These are phyloP conservation scores for Chrysanthemum lavandulifolium DNA, from an alignment of 129 eudicot genomes.

Conservation along the genomic window DNA sequence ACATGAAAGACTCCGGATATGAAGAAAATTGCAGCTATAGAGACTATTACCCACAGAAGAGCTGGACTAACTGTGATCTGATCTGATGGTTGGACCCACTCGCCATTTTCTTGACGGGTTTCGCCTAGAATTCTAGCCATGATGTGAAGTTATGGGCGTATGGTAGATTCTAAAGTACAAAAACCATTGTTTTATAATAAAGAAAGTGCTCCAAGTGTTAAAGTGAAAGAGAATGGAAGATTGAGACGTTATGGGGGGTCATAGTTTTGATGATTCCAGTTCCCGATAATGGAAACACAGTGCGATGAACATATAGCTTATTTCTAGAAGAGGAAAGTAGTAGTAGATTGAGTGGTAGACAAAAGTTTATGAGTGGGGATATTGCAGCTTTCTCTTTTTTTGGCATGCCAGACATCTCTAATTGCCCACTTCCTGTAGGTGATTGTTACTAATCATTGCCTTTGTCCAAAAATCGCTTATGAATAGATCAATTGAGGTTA, in stretches of 20 bases:
- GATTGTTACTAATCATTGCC: constrained; percentile 26
- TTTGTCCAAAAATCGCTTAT: not conserved
- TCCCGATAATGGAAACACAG: constrained; percentile 20
- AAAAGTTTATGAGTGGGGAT: constrained; percentile 23
- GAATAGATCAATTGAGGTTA: not conserved
- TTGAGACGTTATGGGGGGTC: not conserved
- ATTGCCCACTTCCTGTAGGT: constrained; percentile 25
- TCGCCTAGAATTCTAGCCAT: constrained; percentile 23
- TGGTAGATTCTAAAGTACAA: constrained; percentile 4
- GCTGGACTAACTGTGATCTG: constrained; percentile 39
- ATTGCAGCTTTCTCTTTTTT: constrained; percentile 31
- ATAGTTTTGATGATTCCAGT: constrained; percentile 12
- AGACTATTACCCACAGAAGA: constrained; percentile 41
- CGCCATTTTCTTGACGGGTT: constrained; percentile 20
- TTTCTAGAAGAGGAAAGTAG: constrained; percentile 18
- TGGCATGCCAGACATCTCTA: constrained; percentile 33
- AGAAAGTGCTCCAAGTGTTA: constrained; percentile 1
- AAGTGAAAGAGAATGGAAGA: not conserved
- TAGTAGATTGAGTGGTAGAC: constrained; percentile 22
- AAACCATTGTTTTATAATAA: not conserved
- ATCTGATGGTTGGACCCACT: constrained; percentile 10
- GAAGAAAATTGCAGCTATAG: constrained; percentile 48
- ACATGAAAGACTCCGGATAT: constrained; percentile 41
- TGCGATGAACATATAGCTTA: not conserved
- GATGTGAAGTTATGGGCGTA: not conserved